Conservation (phyloP, 208 protist species). For the Leishmania lainsoni region DNA sequence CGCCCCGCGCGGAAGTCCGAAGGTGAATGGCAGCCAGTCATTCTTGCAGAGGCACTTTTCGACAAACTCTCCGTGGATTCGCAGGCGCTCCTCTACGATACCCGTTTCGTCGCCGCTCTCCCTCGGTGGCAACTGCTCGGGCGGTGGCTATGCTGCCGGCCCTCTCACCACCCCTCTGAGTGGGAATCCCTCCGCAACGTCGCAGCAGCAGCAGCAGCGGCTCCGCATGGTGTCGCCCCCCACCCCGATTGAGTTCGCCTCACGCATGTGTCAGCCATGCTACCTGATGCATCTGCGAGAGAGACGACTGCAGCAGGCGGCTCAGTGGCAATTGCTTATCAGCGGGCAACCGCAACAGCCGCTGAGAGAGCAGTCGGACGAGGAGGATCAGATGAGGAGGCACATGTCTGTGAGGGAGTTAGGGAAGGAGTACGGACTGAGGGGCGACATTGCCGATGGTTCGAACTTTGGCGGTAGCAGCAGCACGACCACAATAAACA, state of each 20-base stretch:
- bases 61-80: not conserved
- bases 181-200: not conserved
- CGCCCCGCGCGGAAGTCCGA: not conserved
- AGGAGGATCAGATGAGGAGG: constrained; percentile 6
- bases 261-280: constrained; percentile 29
- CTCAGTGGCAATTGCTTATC: constrained; percentile 10
- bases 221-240: no score
- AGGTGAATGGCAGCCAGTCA: not conserved
- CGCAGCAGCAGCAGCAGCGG: not conserved
- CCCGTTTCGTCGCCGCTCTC: constrained; percentile 8
- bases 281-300: constrained; percentile 24
- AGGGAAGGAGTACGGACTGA: not conserved
- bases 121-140: not conserved
- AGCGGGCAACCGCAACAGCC: constrained; percentile 19
- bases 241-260: constrained; percentile 27
- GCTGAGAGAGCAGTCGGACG: not conserved
- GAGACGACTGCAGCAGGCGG: constrained; percentile 18
- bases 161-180: not conserved
- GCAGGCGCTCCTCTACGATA: constrained; percentile 6
- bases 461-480: not conserved
- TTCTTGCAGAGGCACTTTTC: not conserved
- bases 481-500: not conserved
- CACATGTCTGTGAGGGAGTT: not conserved
- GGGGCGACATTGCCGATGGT: not conserved
- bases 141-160: not conserved